These are phyloP conservation scores for Candida quercuum DNA, from an alignment of 805 yeast genomes.

Conservation along the genomic window DNA sequence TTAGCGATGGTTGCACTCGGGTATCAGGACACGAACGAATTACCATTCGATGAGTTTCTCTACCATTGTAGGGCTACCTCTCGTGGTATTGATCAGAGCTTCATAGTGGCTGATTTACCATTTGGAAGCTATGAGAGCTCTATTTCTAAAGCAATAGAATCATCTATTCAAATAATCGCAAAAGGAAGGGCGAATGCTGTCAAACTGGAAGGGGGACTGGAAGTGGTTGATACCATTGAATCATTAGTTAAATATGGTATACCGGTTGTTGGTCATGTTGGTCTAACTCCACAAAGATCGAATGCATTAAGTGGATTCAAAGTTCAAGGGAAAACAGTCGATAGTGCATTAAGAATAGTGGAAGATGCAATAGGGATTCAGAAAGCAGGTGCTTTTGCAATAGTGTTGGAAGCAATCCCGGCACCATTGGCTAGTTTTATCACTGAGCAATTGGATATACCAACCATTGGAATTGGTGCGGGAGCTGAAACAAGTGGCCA, in stretches of 20 bases:
- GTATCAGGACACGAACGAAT: constrained; percentile 65
- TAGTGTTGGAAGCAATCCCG: constrained; percentile 87
- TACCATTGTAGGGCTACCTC: constrained; percentile 72
- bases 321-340: constrained; percentile 66
- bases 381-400: constrained; percentile 67
- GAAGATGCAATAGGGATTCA: constrained; percentile 68
- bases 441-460: constrained; percentile 55
- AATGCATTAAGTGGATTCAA: constrained; percentile 80
- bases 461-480: constrained; percentile 96
- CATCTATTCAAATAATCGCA: constrained; percentile 51
- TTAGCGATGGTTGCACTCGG: constrained; percentile 91
- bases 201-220: constrained; percentile 79
- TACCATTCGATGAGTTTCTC: constrained; percentile 74
- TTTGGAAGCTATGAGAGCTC: constrained; percentile 79
- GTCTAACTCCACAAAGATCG: constrained; percentile 85
- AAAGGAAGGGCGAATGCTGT: constrained; percentile 59
- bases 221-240: constrained; percentile 45
- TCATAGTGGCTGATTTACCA: constrained; percentile 81
- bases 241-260: constrained; percentile 65
- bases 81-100: constrained; percentile 61
- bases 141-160: constrained; percentile 53
- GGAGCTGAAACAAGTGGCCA: constrained; percentile 84
- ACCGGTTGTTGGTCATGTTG: constrained; percentile 89
- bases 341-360: constrained; percentile 49
- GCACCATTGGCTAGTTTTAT: constrained; percentile 59